Percentiles rank a stretch among this genome's conserved stretches.
These are phyloP conservation scores for Mesostigma viride DNA, from an alignment of 139 green algal genomes.

Conservation along the genomic window DNA sequence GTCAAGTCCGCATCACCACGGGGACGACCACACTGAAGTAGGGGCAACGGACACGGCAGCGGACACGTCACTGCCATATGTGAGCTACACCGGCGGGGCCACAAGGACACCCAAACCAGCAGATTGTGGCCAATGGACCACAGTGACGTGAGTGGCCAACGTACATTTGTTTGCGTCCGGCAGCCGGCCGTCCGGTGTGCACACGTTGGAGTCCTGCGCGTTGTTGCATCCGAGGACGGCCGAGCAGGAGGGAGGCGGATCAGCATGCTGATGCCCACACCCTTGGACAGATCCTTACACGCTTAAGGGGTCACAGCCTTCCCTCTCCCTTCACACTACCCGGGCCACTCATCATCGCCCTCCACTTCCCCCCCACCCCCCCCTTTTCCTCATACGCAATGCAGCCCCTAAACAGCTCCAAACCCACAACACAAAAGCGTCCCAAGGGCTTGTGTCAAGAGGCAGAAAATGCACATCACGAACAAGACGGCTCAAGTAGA, in stretches of 20 bases:
- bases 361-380: too few species aligned
- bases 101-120: neutral
- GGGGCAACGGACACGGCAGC: neutral
- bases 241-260: neutral
- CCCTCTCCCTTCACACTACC: too few species aligned
- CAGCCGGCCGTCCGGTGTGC: constrained; percentile 24
- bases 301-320: neutral
- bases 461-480: too few species aligned
- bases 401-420: too few species aligned
- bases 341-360: too few species aligned
- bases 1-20: neutral
- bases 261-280: neutral
- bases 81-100: neutral
- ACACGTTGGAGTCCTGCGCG: constrained; percentile 14
- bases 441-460: too few species aligned
- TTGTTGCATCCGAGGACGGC: neutral
- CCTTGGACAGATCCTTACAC: neutral
- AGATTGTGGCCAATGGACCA: neutral
- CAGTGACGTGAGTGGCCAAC: neutral
- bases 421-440: too few species aligned
- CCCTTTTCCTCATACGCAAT: too few species aligned
- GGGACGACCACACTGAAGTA: neutral
- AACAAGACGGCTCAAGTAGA: too few species aligned
- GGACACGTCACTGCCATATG: neutral
- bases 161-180: constrained; percentile 30